Base-by-base conservation (phyloP, 495 filamentous ascomycete species). In the Penicillium atrosanguineum region DNA sequence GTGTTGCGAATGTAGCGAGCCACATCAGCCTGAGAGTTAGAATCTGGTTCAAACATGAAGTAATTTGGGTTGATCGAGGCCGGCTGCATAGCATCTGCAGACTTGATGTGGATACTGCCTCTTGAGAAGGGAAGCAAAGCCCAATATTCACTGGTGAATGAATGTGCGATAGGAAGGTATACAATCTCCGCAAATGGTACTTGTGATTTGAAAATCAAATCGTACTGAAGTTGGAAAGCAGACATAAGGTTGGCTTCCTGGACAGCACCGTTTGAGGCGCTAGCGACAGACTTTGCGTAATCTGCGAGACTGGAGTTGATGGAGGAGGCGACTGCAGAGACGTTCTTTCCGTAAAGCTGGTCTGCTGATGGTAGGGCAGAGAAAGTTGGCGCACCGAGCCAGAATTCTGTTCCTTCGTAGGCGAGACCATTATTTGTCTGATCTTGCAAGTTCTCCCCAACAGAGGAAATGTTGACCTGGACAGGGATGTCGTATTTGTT, bases 371-470 rank as follows among this genome's bases (percentile, higher is more conserved):
- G 57, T 55, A 80, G 40, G 50, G 70, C 61, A 11, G 68, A 62
- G 25, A 63, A 62, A 0, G 53, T 60, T 43, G 50, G 49, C 12
- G 34, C 42, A 25, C 61, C 61, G 23, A 52, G 45, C 57, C 54
- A 64, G 11, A 47, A 47, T 4, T 53, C 57, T 15, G 20, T 45
- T 1, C 61, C 55, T 41, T 48, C 47, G 46, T 55, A 60, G 4
- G 56, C 40, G 16, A 70, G 55, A 0, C 49, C 57, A 19, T 51
- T 70, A 46, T 70, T 70, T 2, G 59, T 67, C 23, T 79, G 76
- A 19, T 80, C 75, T 56, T 79, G 75, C 11, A 77, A 49, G 58
- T 80, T 76, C 46, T 78, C 75, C 6, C 78, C 77, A 1, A 80
- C 78, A 8, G 62, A 65, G 18, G 64, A 59, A 36, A 74, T 70